Evolutionary conservation across 495 filamentous ascomycete species (phyloP), one percentile per base, ranked within the genome.

Genomic region (Xylaria curta): DNA sequence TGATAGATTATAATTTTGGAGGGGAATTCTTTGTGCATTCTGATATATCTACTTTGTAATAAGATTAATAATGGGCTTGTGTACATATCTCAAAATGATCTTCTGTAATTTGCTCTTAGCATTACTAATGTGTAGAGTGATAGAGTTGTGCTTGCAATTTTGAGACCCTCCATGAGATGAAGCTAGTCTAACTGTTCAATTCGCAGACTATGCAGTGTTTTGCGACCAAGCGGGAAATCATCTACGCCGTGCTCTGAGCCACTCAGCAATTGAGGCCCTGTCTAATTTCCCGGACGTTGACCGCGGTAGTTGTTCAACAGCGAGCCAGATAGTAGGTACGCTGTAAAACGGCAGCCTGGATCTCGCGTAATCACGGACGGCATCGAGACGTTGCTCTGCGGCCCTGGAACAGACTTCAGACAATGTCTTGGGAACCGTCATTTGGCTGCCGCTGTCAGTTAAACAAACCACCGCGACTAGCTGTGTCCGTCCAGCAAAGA

Each of bases 391-490:
- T 15, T 70, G 49, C 0, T 76, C 73, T 10, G 85, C 69, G 40
- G 79, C 73, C 21, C 85, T 77, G 8, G 82, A 81, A 36, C 83
- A 67, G 9, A 73, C 73, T 2, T 77, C 33, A 24, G 83, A 71
- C 15, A 81, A 65, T 68, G 72, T 61, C 3, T 76, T 60, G 10
- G 36, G 36, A 24, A 4, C 26, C 19, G 24, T 51, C 1, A 9
- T 49, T 31, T 66, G 21, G 42, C 42, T 24, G 40, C 79, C 63
- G 74, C 56, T 9, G 21, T 83, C 62, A 28, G 81, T 70, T 19
- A 77, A 77, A 17, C 84, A 68, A 51, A 76, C 73, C 33, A 72
- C 67, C n/a, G 72, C n/a, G 8, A 80, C 71, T 0, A 74, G 53
- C n/a, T 77, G 70, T 13, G 68, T 72, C 44, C 79, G 69, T 15